Evolutionary conservation across 2,329 filamentous ascomycete genomes (phyloP).

Genomic region (Cercospora sp.): DNA sequence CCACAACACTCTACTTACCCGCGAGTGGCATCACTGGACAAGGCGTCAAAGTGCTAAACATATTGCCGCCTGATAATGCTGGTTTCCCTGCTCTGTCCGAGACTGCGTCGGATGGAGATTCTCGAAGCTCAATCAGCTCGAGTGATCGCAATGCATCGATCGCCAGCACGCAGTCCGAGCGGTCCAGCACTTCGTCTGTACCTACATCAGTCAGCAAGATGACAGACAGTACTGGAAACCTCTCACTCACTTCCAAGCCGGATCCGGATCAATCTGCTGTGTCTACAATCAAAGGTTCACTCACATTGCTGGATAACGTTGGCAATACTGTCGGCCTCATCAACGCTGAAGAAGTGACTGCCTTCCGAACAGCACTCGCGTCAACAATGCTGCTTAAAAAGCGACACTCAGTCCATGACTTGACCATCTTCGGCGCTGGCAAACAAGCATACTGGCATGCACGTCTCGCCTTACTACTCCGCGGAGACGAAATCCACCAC

Average conservation of each 20-base stretch:
- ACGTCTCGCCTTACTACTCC: slow-evolving; percentile 75
- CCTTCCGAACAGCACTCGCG: slow-evolving; percentile 67
- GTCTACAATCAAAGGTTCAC: slow-evolving; percentile 56
- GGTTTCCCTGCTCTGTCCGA: slow-evolving; percentile 31
- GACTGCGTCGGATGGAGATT: slow-evolving; percentile 30
- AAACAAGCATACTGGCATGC: slow-evolving; percentile 95
- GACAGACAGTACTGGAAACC: slow-evolving; percentile 29
- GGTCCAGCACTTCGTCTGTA: slow-evolving; percentile 29
- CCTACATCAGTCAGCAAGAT: slow-evolving; percentile 31
- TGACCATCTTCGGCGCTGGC: slow-evolving; percentile 85
- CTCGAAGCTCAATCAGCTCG: slow-evolving; percentile 33
- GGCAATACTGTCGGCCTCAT: slow-evolving; percentile 63
- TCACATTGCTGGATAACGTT: slow-evolving; percentile 60
- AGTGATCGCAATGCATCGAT: slow-evolving; percentile 36
- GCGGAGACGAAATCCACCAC: slow-evolving; percentile 67
- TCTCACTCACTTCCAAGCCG: slow-evolving; percentile 29
- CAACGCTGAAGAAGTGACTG: slow-evolving; percentile 68
- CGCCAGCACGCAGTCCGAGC: slow-evolving; percentile 31
- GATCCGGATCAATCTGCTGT: slow-evolving; percentile 27
- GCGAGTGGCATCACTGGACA: slow-evolving; percentile 60
- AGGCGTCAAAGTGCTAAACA: slow-evolving; percentile 66
- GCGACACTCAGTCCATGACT: slow-evolving; percentile 69
- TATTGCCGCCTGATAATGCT: slow-evolving; percentile 43
- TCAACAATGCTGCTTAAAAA: slow-evolving; percentile 62
- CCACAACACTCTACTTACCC: slow-evolving; percentile 68